Evolutionary conservation across 2,329 filamentous ascomycete genomes (phyloP), one percentile per base, ranked within the genome.

Genomic region (Aspergillus fructus): DNA sequence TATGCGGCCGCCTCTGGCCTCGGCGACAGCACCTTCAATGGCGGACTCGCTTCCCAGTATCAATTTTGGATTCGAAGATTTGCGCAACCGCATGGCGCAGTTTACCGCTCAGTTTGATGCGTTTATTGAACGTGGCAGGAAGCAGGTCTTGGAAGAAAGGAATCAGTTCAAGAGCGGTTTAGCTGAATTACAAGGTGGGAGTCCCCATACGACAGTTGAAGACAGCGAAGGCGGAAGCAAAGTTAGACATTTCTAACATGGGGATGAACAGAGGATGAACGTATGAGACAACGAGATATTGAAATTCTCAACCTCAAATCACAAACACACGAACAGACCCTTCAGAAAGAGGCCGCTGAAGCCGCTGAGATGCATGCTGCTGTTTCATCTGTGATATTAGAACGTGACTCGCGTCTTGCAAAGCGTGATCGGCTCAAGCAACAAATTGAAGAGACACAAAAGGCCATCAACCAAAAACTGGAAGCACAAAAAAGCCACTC

Each of bases 61-160:
- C 74, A 92, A 96, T 76, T 97, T 99, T 74, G 92, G 92, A 58
- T 97, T 97, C 74, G 93, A 97, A 67, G 91, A 97, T 66, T 78
- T 99, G 71, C 93, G 93, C 76, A 91, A 93, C 69, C 90, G 92
- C 76, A 97, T 99, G 94, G 84, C 88, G 53, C 91, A 90, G 62
- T 99, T 99, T 73, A 97, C 90, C 0, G 83, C 86, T 8, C 89
- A 86, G 66, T 99, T 99, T 67, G 94, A 99, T 71, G 87, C 88
- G 0, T 97, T 97, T 67, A 97, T 99, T 62, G 93, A 96, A 70
- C 87, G 90, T 62, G 92, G 93, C 0, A 85, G 93, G 49, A 96
- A 96, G 75, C 86, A 90, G 53, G 91, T 97, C 0, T 75, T 97
- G 7, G 92, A 97, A 68, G 93, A 97, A 79, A 86, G 92, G 70